Conservation (phyloP, 768 basidiomycete genomes). For the Hydnum rufescens region DNA sequence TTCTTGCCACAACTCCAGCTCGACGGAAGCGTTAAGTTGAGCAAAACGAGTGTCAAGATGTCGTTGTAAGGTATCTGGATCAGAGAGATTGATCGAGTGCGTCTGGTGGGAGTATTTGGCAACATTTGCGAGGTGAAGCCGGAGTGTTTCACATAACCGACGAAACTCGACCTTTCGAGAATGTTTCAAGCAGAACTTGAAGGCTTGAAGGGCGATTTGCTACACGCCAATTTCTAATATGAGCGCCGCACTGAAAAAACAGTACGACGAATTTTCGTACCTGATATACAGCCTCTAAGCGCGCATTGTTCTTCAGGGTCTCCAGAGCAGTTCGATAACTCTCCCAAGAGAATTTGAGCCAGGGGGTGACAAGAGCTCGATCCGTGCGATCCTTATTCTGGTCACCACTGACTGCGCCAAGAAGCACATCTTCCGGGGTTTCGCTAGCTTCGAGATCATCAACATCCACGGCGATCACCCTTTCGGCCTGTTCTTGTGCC, state of each 20-base stretch:
- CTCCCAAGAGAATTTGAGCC: slow-evolving; percentile 99
- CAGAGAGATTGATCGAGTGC: slow-evolving; percentile 87
- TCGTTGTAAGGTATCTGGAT: slow-evolving; percentile 84
- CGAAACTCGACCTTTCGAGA: slow-evolving; percentile 94
- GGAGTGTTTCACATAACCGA: slow-evolving; percentile 86
- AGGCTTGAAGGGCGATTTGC: slow-evolving; percentile 94
- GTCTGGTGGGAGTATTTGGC: slow-evolving; percentile 89
- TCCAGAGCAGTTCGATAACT: slow-evolving; percentile 90
- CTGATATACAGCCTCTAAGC: slow-evolving; percentile 87
- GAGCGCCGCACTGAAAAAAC: not conserved
- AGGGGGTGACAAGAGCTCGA: slow-evolving; percentile 84
- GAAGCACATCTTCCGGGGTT: slow-evolving; percentile 79
- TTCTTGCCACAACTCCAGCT: slow-evolving; percentile 97
- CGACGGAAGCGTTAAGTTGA: slow-evolving; percentile 89
- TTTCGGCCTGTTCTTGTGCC: slow-evolving; percentile 73
- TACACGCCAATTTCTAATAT: slow-evolving; percentile 16
- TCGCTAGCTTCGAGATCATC: slow-evolving; percentile 93
- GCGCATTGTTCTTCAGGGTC: slow-evolving; percentile 86
- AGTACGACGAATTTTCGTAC: slow-evolving; percentile 23
- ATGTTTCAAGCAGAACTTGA: slow-evolving; percentile 89
- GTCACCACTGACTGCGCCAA: slow-evolving; percentile 75
- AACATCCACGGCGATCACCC: slow-evolving; percentile 47
- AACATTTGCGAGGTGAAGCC: slow-evolving; percentile 84
- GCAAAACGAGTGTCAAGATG: slow-evolving; percentile 95
- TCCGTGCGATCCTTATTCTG: slow-evolving; percentile 91